Conservation (phyloP, 352 stramenopile species). For the Globisporangium nodosum region DNA sequence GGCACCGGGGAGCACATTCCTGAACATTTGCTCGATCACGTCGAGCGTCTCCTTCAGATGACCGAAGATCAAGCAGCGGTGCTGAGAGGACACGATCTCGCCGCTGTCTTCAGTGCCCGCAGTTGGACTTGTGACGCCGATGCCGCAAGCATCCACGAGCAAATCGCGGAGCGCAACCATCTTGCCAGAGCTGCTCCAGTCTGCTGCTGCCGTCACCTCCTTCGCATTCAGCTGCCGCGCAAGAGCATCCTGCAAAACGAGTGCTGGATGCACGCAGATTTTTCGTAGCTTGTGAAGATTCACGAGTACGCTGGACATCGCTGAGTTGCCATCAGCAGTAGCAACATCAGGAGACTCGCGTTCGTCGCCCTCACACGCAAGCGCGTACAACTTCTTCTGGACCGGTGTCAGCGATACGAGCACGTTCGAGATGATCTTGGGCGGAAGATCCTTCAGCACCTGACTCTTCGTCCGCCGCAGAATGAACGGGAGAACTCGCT, state of each 20-base stretch:
- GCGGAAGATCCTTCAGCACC: conserved; percentile 94
- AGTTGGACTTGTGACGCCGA: conserved; percentile 9
- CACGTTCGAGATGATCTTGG: conserved; percentile 96
- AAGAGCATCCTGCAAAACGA: conserved; percentile 53
- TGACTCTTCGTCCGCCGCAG: conserved; percentile 94
- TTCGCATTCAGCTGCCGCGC: conserved; percentile 15
- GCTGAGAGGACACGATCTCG: conserved; percentile 24
- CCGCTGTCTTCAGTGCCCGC: conserved; percentile 3
- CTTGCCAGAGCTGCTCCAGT: conserved; percentile 90
- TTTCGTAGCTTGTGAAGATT: conserved; percentile 84
- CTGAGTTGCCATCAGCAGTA: too few species aligned
- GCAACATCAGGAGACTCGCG: neutral
- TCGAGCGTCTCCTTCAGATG: conserved; percentile 93
- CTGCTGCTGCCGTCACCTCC: conserved; percentile 20
- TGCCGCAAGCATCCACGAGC: conserved; percentile 65
- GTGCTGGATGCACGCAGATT: conserved; percentile 93
- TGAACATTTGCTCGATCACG: conserved; percentile 88
- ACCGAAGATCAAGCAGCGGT: conserved; percentile 96
- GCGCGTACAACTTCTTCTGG: conserved; percentile 84
- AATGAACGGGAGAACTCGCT: conserved; percentile 97
- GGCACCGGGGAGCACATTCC: conserved; percentile 49
- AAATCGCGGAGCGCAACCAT: conserved; percentile 75
- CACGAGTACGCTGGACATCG: conserved; percentile 32
- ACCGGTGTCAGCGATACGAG: conserved; percentile 81
- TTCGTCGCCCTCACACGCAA: conserved; percentile 11